These are phyloP conservation scores for Rhizopogon salebrosus DNA, from an alignment of 768 basidiomycete species.

Conservation along the genomic window DNA sequence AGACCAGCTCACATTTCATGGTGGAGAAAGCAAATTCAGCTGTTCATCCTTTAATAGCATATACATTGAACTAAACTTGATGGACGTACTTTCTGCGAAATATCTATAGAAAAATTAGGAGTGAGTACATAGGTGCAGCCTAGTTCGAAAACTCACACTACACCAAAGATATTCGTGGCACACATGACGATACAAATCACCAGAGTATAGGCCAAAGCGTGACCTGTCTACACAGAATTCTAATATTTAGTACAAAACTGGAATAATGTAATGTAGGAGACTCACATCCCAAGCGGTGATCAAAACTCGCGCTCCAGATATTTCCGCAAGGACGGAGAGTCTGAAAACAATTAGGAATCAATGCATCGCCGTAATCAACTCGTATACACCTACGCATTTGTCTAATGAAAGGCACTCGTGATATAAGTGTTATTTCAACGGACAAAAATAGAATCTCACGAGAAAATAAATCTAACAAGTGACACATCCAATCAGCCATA, in stretches of 20 bases:
- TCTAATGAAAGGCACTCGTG: neutral
- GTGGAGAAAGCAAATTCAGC: conserved; percentile 66
- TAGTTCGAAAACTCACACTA: conserved; percentile 33
- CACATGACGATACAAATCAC: conserved; percentile 51
- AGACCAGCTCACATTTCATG: conserved; percentile 45
- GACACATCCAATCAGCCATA: conserved; percentile 26
- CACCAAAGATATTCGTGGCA: conserved; percentile 68
- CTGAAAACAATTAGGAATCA: neutral
- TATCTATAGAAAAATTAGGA: conserved; percentile 29
- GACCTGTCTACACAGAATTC: conserved; percentile 30
- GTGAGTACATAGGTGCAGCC: neutral
- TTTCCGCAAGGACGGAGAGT: conserved; percentile 55
- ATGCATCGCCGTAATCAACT: neutral
- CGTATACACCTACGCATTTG: neutral
- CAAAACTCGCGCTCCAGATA: conserved; percentile 68
- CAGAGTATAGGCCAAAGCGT: conserved; percentile 52
- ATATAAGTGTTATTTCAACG: neutral
- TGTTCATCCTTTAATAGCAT: conserved; percentile 12
- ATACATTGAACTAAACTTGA: too few relatives aligned
- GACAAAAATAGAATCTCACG: conserved; percentile 21
- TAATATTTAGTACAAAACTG: neutral
- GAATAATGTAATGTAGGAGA: neutral
- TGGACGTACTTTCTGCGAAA: conserved; percentile 55
- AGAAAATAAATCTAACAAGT: conserved; percentile 48
- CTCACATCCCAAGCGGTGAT: conserved; percentile 70